phyloP scores from a whole-genome alignment of 2,329 filamentous ascomycete species.

The Diatrype stigma region DNA sequence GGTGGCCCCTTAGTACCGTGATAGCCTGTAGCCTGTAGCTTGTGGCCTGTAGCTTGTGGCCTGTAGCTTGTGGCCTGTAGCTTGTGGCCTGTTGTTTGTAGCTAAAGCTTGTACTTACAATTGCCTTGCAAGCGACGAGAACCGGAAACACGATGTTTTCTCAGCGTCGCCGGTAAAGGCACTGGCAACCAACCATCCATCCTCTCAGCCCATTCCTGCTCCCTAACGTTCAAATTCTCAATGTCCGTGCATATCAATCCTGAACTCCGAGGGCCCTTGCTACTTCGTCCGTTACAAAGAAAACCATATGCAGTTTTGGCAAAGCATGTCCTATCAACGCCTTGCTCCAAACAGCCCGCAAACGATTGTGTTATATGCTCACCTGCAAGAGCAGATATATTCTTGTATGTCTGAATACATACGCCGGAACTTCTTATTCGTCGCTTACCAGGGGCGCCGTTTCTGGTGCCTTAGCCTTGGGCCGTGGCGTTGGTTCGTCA shows the following conservation, averaged over 20 bases:
- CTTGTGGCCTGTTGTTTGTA: not conserved
- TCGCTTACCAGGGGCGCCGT: slow-evolving; percentile 5
- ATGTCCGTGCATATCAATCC: too few relatives aligned
- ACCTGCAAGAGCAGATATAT: not conserved
- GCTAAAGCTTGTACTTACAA: too few relatives aligned
- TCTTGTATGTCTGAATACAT: not conserved
- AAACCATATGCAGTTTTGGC: slow-evolving; percentile 19
- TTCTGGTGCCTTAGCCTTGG: slow-evolving; percentile 17
- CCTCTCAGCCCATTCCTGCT: not conserved
- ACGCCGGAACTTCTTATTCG: slow-evolving; percentile 4
- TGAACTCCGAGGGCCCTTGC: too few relatives aligned
- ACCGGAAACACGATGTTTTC: not conserved
- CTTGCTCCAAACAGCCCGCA: slow-evolving; percentile 17
- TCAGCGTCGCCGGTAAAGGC: not conserved
- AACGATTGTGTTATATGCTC: slow-evolving; percentile 2
- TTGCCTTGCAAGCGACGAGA: not conserved
- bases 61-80: not conserved
- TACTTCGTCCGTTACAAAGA: slow-evolving; percentile 18
- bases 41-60: not conserved
- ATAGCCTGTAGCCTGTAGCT: not conserved
- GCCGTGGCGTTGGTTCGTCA: slow-evolving; percentile 39
- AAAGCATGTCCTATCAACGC: slow-evolving; percentile 18
- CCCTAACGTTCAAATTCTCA: not conserved
- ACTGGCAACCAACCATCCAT: not conserved
- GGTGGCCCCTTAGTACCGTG: not conserved